phyloP scores from a whole-genome alignment of 805 yeast genomes.

The Diddensiella transvaalensis region DNA sequence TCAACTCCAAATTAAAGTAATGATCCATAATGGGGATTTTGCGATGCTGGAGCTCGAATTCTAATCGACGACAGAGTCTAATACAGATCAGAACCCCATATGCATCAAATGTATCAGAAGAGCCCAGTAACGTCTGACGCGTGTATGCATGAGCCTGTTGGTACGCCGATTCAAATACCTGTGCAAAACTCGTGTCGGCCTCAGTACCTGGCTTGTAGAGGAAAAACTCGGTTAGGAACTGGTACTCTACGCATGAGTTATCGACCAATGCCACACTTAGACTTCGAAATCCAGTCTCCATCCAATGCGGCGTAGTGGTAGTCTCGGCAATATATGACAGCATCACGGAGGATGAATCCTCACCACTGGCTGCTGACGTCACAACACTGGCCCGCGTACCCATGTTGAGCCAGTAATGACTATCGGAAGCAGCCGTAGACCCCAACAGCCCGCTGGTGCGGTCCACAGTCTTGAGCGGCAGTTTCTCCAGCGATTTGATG shows the following conservation, averaged over 20 bases:
- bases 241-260: constrained; percentile 72
- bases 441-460: constrained; percentile 52
- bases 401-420: constrained; percentile 50
- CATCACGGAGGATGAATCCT: constrained; percentile 62
- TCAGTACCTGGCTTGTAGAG: constrained; percentile 31
- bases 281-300: constrained; percentile 71
- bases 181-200: constrained; percentile 35
- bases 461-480: constrained; percentile 55
- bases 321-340: constrained; percentile 83
- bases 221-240: constrained; percentile 71
- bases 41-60: constrained; percentile 62
- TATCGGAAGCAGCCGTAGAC: constrained; percentile 24
- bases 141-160: constrained; percentile 48
- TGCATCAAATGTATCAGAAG: constrained; percentile 53
- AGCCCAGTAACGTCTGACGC: constrained; percentile 36
- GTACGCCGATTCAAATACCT: constrained; percentile 52
- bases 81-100: constrained; percentile 77
- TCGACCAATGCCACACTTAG: constrained; percentile 71
- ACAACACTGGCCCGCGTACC: constrained; percentile 61
- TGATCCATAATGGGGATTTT: constrained; percentile 68
- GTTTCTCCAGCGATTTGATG: constrained; percentile 62
- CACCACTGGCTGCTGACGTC: no score
- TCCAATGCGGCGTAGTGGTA: constrained; percentile 58
- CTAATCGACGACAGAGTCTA: constrained; percentile 62
- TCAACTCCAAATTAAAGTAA: constrained; percentile 60